Conservation (phyloP, 805 yeast genomes). For the Zygosaccharomyces rouxii region DNA sequence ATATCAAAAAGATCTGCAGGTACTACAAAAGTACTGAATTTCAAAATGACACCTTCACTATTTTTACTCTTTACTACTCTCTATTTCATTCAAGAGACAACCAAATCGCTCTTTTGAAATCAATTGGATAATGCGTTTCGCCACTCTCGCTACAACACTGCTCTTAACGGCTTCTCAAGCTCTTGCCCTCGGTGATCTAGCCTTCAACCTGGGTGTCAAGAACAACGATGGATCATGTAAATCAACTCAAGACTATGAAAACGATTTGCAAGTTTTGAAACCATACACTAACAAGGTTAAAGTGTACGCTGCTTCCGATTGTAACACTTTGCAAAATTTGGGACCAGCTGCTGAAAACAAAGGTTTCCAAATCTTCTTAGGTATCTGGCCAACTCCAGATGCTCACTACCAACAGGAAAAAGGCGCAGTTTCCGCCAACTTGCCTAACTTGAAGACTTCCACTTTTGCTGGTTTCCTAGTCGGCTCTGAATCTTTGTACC, state of each 20-base stretch:
- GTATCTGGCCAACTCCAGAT: constrained; percentile 93
- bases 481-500: constrained; percentile 94
- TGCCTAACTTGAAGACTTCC: constrained; percentile 66
- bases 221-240: constrained; percentile 74
- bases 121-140: constrained; percentile 28
- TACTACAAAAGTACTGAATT: not conserved
- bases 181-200: constrained; percentile 64
- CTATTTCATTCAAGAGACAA: too few relatives aligned
- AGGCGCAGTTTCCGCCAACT: constrained; percentile 59
- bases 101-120: not conserved
- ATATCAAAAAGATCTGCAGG: not conserved
- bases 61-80: not conserved
- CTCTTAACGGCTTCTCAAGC: constrained; percentile 42
- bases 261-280: constrained; percentile 59
- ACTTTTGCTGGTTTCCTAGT: constrained; percentile 77
- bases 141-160: constrained; percentile 42
- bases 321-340: constrained; percentile 78
- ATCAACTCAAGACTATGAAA: constrained; percentile 59
- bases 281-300: constrained; percentile 63
- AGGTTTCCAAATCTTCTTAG: constrained; percentile 73
- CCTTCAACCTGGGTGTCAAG: constrained; percentile 83
- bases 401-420: constrained; percentile 72
- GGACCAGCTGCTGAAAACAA: constrained; percentile 83
- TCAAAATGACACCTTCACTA: not conserved
- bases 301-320: constrained; percentile 90